Evolutionary conservation across 1,284 basidiomycete species (phyloP).

Genomic region (Austropuccinia psidii): DNA sequence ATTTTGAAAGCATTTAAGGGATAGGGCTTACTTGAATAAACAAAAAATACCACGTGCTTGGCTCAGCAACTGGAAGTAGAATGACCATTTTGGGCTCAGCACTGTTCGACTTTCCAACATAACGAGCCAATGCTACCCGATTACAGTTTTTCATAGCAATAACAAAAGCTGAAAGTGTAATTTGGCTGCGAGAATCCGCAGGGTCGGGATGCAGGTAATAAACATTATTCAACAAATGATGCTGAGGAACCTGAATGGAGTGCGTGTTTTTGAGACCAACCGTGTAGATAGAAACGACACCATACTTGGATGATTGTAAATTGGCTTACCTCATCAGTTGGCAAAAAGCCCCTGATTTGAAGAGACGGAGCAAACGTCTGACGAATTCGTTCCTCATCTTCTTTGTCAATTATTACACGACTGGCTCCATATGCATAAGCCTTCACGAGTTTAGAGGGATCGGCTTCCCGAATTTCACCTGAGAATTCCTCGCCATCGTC

Average conservation of each 20-base stretch:
- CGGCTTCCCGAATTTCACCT: conserved; percentile 4
- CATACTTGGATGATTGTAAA: background rate
- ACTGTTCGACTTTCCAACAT: background rate
- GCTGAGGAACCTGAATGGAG: conserved; percentile 9
- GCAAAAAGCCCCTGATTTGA: conserved; percentile 18
- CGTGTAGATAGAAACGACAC: background rate
- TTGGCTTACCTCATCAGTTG: background rate
- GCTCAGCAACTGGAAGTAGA: conserved; percentile 13
- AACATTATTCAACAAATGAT: conserved; percentile 31
- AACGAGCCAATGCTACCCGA: conserved; percentile 3
- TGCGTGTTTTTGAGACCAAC: background rate
- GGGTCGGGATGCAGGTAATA: conserved; percentile 8
- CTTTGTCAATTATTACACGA: conserved; percentile 8
- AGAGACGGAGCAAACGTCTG: conserved; percentile 4
- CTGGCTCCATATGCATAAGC: conserved; percentile 30
- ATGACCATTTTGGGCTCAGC: conserved; percentile 30
- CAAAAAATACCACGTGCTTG: conserved; percentile 15
- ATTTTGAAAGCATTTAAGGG: too few relatives aligned
- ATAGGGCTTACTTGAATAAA: conserved; percentile 24
- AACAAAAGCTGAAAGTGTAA: conserved; percentile 4
- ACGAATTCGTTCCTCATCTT: conserved; percentile 17
- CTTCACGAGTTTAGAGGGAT: background rate
- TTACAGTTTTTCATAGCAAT: background rate
- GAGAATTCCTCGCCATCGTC: conserved; percentile 6
- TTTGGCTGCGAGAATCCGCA: background rate